These are phyloP conservation scores for Leishmania tropica DNA, from an alignment of 208 protist species.

Conservation along the genomic window DNA sequence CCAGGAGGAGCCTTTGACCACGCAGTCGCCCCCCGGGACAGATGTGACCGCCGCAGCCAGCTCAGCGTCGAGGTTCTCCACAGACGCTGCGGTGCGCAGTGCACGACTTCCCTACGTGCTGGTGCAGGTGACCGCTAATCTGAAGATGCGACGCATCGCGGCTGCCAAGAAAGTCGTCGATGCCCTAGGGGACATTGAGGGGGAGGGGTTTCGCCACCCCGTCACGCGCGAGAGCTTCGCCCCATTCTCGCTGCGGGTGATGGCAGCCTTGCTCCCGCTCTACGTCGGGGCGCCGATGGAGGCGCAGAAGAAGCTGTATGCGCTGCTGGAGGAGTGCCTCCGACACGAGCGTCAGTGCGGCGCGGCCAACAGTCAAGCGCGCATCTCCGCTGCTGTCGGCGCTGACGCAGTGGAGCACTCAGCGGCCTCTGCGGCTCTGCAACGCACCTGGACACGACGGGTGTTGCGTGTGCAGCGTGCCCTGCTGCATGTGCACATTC, in stretches of 20 bases:
- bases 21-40: not conserved
- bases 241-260: slow-evolving; percentile 83
- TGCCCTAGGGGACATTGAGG: slow-evolving; percentile 66
- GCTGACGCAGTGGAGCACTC: not conserved
- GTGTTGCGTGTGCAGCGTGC: slow-evolving; percentile 56
- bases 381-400: not conserved
- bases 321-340: slow-evolving; percentile 60
- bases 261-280: slow-evolving; percentile 65
- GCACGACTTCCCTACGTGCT: slow-evolving; percentile 63
- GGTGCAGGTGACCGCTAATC: slow-evolving; percentile 75
- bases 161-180: slow-evolving; percentile 65
- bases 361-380: not conserved
- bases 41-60: not conserved
- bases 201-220: slow-evolving; percentile 57
- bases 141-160: slow-evolving; percentile 63
- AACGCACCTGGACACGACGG: slow-evolving; percentile 39
- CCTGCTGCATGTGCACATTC: slow-evolving; percentile 63
- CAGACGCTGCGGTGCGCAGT: slow-evolving; percentile 18
- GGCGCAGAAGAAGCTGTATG: slow-evolving; percentile 56
- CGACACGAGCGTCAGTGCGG: slow-evolving; percentile 19
- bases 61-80: slow-evolving; percentile 8
- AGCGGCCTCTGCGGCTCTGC: slow-evolving; percentile 2
- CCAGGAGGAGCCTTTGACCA: not conserved
- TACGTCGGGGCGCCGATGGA: slow-evolving; percentile 62
- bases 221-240: slow-evolving; percentile 58